Percentiles rank a stretch among this genome's conserved stretches.
These are phyloP conservation scores for Saccharum officinarum DNA, from an alignment of 176 grass and related monocot genomes.

Conservation along the genomic window DNA sequence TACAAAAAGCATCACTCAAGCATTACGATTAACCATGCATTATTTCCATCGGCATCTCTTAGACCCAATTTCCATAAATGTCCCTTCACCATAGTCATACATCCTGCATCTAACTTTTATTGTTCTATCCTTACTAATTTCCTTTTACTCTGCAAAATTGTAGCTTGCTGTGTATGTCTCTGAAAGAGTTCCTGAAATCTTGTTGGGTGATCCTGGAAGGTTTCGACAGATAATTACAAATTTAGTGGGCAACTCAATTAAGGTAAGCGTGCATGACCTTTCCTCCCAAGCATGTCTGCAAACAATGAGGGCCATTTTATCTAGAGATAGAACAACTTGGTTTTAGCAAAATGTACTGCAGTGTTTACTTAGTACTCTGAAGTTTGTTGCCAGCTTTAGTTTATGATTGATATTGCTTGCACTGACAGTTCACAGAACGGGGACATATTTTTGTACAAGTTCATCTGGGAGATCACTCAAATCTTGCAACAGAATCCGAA, in stretches of 20 bases:
- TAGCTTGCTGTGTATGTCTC: slow-evolving; percentile 99
- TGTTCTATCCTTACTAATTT: slow-evolving; percentile 40
- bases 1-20: neutral
- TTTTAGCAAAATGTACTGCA: slow-evolving; percentile 12
- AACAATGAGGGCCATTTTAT: neutral
- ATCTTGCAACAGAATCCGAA: slow-evolving; percentile 68
- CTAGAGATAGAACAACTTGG: neutral
- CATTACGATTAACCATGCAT: slow-evolving; percentile 28
- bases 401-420: slow-evolving; percentile 30
- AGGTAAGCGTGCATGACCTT: slow-evolving; percentile 53
- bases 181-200: slow-evolving; percentile 82
- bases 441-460: slow-evolving; percentile 99
- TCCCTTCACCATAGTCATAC: slow-evolving; percentile 15
- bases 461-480: slow-evolving; percentile 79
- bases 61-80: slow-evolving; percentile 5
- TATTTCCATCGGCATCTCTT: slow-evolving; percentile 8
- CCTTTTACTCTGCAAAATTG: slow-evolving; percentile 32
- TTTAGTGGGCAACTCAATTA: slow-evolving; percentile 92
- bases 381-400: slow-evolving; percentile 28
- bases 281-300: neutral
- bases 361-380: slow-evolving; percentile 1
- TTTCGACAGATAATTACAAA: slow-evolving; percentile 99
- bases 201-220: slow-evolving; percentile 95
- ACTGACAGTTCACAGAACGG: slow-evolving; percentile 79
- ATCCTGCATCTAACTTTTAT: slow-evolving; percentile 27